Percentiles rank a stretch among this genome's conserved stretches.
phyloP scores from a whole-genome alignment of 2,329 filamentous ascomycete species.

The Penicillium aurantiogriseum region DNA sequence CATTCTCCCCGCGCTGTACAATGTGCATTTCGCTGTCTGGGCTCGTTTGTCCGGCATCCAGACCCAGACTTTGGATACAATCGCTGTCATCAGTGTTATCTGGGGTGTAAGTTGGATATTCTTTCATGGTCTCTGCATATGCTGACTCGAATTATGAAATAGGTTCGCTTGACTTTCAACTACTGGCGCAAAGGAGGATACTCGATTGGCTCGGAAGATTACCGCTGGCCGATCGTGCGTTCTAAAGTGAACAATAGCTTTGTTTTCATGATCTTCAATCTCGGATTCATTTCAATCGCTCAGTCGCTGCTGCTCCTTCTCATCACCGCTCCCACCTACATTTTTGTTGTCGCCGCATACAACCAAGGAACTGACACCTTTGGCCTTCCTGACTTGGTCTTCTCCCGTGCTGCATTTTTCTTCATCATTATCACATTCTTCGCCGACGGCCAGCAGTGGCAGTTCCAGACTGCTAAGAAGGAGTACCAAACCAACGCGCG shows the following conservation, averaged over 20 bases:
- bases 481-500: constrained; percentile 71
- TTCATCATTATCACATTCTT: constrained; percentile 69
- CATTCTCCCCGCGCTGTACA: constrained; percentile 81
- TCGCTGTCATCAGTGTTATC: constrained; percentile 66
- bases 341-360: constrained; percentile 70
- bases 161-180: constrained; percentile 86
- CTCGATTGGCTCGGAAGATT: constrained; percentile 84
- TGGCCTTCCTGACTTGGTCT: constrained; percentile 59
- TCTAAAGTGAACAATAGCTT: constrained; percentile 67
- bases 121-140: background rate
- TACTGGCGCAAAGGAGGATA: constrained; percentile 97
- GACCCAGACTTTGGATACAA: constrained; percentile 68
- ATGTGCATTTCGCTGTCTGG: constrained; percentile 81
- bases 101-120: constrained; percentile 68
- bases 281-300: constrained; percentile 80
- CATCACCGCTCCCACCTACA: constrained; percentile 78
- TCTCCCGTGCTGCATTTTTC: constrained; percentile 55
- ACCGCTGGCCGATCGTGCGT: constrained; percentile 81
- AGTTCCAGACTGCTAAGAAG: constrained; percentile 78
- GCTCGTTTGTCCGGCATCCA: constrained; percentile 71
- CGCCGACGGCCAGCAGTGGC: constrained; percentile 91
- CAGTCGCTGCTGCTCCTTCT: constrained; percentile 80
- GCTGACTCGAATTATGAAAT: constrained; percentile 15
- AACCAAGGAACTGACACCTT: constrained; percentile 56
- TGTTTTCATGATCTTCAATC: constrained; percentile 80